Base-by-base conservation (phyloP, 371 early-diverging fungal genomes). In the Furculomyces boomerangus region DNA sequence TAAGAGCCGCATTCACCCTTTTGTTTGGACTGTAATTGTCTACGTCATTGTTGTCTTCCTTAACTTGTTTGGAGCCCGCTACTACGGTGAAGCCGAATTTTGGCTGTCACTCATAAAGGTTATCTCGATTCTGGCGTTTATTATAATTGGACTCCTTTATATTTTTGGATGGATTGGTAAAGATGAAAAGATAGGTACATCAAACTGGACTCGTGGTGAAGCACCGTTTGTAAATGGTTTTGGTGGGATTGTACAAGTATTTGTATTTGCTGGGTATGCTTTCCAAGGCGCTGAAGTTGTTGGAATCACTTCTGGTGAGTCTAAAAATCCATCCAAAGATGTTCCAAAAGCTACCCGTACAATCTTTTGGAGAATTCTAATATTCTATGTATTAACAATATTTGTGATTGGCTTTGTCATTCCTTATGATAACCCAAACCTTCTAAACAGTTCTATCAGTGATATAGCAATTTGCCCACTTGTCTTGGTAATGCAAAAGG, bases 241-340 rank as follows among this genome's bases (percentile, higher is more conserved):
- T 54, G 55, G 74, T 24, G 84, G 82, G 25, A 71, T 84, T 26
- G 58, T 85, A 41, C 72, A 77, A 54, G 80, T 80, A 0, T 82
- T 88, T 61, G 67, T 87, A 54, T 74, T 82, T 20, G 87, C 92
- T 20, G 84, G 84, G 45, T 91, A 84, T 64, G 78, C 82, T 18
- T 88, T 89, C 73, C 88, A 88, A 57, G 92, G 92, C 25, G 84
- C 88, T 0, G 86, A 81, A 63, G 71, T 77, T 57, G 75, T 84
- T 30, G 84, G 83, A 55, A 71, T 84, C 59, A 80, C 85, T 13
- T 81, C 80, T 14, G 83, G 79, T 59, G 85, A 83, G 66, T 75
- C 74, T 37, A 73, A 75, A 45, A 82, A 81, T 58, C 85, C 76
- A 55, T 76, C 78, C 30, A 73, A 75, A 54, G 78, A 80, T 48